Conservation (phyloP, 768 basidiomycete species). For the Lactarius evosmus region DNA sequence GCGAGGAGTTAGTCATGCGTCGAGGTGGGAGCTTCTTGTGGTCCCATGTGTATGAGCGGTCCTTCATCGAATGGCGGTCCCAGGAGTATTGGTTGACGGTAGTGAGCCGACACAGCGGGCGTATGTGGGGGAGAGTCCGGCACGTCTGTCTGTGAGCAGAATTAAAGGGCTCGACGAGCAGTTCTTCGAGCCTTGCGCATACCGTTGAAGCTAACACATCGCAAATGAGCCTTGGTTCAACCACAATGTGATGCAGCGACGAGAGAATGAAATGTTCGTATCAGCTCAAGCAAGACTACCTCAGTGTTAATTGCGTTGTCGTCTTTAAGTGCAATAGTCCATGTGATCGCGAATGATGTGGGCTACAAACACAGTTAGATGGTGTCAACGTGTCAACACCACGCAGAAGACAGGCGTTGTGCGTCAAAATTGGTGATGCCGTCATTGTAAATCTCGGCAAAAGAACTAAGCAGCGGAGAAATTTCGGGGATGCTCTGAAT, state of each 20-base stretch:
- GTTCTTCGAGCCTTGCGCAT: slow-evolving; percentile 31
- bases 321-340: slow-evolving; percentile 33
- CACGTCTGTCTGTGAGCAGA: slow-evolving; percentile 33
- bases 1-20: slow-evolving; percentile 34
- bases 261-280: slow-evolving; percentile 16
- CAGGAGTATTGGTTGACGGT: slow-evolving; percentile 29
- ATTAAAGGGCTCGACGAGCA: slow-evolving; percentile 33
- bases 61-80: slow-evolving; percentile 32
- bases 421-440: too few species aligned
- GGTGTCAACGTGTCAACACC: too few species aligned
- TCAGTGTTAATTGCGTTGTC: slow-evolving; percentile 34
- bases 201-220: slow-evolving; percentile 30
- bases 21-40: slow-evolving; percentile 30
- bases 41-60: slow-evolving; percentile 30
- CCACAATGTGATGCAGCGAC: neutral
- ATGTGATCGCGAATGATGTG: slow-evolving; percentile 28
- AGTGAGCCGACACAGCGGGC: slow-evolving; percentile 10
- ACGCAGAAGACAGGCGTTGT: too few species aligned
- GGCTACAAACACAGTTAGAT: too few species aligned
- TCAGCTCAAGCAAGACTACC: slow-evolving; percentile 36
- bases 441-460: too few species aligned
- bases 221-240: slow-evolving; percentile 6
- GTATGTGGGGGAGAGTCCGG: slow-evolving; percentile 28
- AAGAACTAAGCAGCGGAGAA: too few species aligned
- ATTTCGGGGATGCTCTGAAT: neutral